Evolutionary conservation across 768 basidiomycete genomes (phyloP).

Genomic region (Nevesoporus exiguus): DNA sequence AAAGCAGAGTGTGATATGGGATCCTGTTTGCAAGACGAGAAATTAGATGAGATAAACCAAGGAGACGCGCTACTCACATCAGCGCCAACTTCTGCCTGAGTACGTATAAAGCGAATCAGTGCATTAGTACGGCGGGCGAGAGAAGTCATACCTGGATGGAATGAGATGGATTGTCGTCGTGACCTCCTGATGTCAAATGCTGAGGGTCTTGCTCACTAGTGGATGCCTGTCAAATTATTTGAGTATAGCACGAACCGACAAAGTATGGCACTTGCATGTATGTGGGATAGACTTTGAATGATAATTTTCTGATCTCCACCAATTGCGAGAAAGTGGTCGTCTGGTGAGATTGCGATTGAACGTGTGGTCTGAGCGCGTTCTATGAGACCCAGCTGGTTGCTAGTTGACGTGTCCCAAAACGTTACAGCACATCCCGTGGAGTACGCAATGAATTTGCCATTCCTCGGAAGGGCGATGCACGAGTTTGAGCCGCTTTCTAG

Average conservation of each 20-base stretch:
- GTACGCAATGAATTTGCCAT: background rate
- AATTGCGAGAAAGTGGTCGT: background rate
- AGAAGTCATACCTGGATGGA: no score
- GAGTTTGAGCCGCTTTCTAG: background rate
- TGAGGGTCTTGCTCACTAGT: no score
- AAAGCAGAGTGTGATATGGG: background rate
- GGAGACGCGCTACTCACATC: no score
- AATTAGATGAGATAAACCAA: no score
- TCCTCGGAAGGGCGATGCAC: background rate
- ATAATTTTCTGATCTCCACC: background rate
- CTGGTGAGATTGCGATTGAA: background rate
- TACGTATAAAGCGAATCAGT: no score
- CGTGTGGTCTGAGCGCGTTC: background rate
- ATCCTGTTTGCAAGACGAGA: no score
- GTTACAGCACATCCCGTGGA: background rate
- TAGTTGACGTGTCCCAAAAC: background rate
- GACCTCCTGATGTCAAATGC: no score
- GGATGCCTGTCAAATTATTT: no score
- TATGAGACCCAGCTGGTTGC: background rate
- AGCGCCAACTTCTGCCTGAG: no score
- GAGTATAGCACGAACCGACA: no score
- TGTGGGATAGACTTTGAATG: background rate
- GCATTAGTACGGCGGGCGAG: no score
- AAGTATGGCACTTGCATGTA: background rate
- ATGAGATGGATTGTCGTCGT: no score